Conservation (phyloP, 305 asterid species). For the Fraxinus floribunda region DNA sequence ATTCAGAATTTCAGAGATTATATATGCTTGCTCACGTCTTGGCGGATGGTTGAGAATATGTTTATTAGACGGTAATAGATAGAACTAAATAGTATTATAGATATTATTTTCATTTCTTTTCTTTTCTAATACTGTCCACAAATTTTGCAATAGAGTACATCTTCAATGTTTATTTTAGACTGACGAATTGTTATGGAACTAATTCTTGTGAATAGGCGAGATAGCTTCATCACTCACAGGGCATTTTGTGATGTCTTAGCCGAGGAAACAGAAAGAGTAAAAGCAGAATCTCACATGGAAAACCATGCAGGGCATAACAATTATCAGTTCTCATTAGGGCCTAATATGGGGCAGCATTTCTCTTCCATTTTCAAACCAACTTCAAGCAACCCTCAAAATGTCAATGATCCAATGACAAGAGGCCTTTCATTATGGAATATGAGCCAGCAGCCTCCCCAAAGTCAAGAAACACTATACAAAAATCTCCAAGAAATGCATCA, state of each 20-base stretch:
- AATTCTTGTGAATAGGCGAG: slow-evolving; percentile 50
- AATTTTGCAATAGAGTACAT: not conserved
- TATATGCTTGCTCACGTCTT: not conserved
- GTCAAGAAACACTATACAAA: slow-evolving; percentile 33
- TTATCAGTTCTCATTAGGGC: slow-evolving; percentile 52
- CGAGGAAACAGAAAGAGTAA: slow-evolving; percentile 77
- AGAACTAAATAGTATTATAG: not conserved
- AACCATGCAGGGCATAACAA: slow-evolving; percentile 31
- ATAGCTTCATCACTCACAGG: slow-evolving; percentile 90
- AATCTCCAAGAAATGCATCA: slow-evolving; percentile 53
- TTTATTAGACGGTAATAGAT: not conserved
- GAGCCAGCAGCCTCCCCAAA: slow-evolving; percentile 27
- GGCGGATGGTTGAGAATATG: not conserved
- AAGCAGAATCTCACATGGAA: slow-evolving; percentile 58
- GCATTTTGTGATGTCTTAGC: slow-evolving; percentile 94
- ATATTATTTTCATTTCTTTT: not conserved
- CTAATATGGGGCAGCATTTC: slow-evolving; percentile 48
- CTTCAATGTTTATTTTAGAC: not conserved
- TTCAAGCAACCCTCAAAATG: slow-evolving; percentile 26
- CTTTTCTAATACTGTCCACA: not conserved
- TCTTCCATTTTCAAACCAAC: slow-evolving; percentile 52
- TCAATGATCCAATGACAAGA: slow-evolving; percentile 19
- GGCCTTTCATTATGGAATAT: slow-evolving; percentile 55
- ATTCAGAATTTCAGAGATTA: not conserved
- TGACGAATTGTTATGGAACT: not conserved